Percentiles rank a stretch among this genome's conserved stretches.
Conservation (phyloP, 129 eudicot species). For the Daucus carota region DNA sequence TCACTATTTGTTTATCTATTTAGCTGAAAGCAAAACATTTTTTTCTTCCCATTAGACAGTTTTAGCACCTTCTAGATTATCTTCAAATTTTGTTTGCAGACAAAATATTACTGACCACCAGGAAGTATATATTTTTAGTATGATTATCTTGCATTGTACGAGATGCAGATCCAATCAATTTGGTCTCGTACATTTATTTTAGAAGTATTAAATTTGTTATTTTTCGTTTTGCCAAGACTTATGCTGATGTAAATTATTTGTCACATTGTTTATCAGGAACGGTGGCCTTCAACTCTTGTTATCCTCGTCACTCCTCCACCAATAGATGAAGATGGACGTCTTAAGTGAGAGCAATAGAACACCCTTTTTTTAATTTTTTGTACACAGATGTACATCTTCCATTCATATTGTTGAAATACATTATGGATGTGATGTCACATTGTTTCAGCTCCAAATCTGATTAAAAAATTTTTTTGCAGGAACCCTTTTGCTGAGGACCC, state of each 20-base stretch:
- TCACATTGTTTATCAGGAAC: conserved; percentile 34
- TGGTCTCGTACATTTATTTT: background rate
- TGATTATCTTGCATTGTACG: background rate
- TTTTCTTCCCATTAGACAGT: background rate
- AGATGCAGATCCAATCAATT: background rate
- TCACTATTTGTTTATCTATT: background rate
- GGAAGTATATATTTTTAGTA: background rate
- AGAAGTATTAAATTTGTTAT: background rate
- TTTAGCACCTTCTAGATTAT: background rate
- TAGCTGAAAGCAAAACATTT: background rate
- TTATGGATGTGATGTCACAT: background rate
- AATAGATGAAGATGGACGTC: conserved; percentile 64
- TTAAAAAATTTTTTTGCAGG: conserved; percentile 18
- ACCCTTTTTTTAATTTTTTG: background rate
- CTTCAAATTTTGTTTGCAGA: background rate
- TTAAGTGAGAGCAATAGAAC: conserved; percentile 25
- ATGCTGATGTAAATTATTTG: conserved; percentile 7
- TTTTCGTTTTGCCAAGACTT: background rate
- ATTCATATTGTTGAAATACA: background rate
- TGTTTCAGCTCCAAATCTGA: background rate
- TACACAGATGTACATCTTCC: background rate
- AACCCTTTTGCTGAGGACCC: conserved; percentile 34
- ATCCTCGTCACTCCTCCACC: conserved; percentile 79
- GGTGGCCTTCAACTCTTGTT: conserved; percentile 49
- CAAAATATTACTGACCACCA: background rate